These are phyloP conservation scores for Rhizopogon vinicolor DNA, from an alignment of 768 basidiomycete genomes.

Conservation along the genomic window DNA sequence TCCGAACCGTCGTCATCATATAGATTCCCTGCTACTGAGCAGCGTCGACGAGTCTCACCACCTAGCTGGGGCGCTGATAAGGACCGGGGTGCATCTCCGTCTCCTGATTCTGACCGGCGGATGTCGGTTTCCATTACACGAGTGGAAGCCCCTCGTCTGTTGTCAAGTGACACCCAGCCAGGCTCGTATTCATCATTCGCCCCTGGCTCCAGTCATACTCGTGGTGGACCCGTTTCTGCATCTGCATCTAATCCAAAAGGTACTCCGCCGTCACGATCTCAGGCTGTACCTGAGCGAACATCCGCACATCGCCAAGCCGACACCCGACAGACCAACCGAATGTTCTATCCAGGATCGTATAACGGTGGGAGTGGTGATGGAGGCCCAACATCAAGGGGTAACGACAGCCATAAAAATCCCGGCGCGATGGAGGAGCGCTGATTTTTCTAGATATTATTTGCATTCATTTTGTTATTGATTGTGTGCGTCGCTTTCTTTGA, in stretches of 20 bases:
- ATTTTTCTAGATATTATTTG: neutral
- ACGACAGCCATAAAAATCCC: slow-evolving; percentile 19
- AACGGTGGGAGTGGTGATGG: slow-evolving; percentile 9
- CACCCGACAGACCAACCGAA: slow-evolving; percentile 13
- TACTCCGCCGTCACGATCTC: slow-evolving; percentile 16
- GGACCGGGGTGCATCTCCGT: slow-evolving; percentile 35
- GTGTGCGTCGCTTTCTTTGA: neutral
- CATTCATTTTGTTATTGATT: neutral
- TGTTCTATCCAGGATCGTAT: slow-evolving; percentile 19
- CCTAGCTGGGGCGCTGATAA: slow-evolving; percentile 36
- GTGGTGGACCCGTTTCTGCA: slow-evolving; percentile 11
- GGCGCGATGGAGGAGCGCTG: slow-evolving; percentile 8
- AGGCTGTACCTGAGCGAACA: slow-evolving; percentile 15
- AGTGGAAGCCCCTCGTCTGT: slow-evolving; percentile 36
- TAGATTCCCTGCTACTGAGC: slow-evolving; percentile 42
- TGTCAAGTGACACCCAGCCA: slow-evolving; percentile 1
- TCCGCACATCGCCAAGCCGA: slow-evolving; percentile 15
- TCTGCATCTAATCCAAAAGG: slow-evolving; percentile 14
- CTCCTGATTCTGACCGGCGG: slow-evolving; percentile 41
- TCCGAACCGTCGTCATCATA: slow-evolving; percentile 35
- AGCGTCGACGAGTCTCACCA: slow-evolving; percentile 31
- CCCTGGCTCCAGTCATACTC: slow-evolving; percentile 14
- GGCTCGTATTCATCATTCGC: slow-evolving; percentile 12
- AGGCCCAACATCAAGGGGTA: slow-evolving; percentile 10
- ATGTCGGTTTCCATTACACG: slow-evolving; percentile 47